A percentile compares a stretch with the other conserved stretches of the same genome.
Evolutionary conservation across 2,329 filamentous ascomycete species (phyloP).

Genomic region (Knufia petricola): DNA sequence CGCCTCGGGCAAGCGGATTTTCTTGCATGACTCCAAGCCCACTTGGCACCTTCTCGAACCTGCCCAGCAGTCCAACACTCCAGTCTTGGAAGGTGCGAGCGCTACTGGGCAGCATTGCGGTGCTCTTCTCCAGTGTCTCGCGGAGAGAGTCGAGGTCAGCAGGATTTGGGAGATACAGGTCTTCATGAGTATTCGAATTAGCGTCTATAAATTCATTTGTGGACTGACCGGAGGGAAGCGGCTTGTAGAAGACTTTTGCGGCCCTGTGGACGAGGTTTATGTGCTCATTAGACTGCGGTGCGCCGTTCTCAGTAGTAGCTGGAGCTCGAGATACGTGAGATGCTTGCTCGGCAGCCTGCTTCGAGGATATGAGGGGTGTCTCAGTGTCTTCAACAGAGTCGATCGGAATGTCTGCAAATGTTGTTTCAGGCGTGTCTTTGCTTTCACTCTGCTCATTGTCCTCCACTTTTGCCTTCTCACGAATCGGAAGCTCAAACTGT

Average conservation of each 20-base stretch:
- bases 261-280: slow-evolving; percentile 35
- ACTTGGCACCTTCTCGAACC: slow-evolving; percentile 29
- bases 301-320: neutral
- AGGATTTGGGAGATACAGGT: slow-evolving; percentile 32
- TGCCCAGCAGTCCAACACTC: slow-evolving; percentile 44
- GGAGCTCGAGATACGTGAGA: neutral
- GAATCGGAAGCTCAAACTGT: neutral
- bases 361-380: neutral
- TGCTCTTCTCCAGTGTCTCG: slow-evolving; percentile 34
- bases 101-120: slow-evolving; percentile 38
- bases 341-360: neutral
- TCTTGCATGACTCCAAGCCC: slow-evolving; percentile 19
- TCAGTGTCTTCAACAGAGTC: neutral
- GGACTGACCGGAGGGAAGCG: slow-evolving; percentile 24
- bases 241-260: slow-evolving; percentile 49
- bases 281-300: slow-evolving; percentile 14
- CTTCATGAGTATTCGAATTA: slow-evolving; percentile 37
- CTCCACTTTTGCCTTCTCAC: no score
- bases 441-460: neutral
- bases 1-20: slow-evolving; percentile 15
- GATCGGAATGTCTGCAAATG: neutral
- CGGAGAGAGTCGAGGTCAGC: slow-evolving; percentile 16
- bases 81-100: slow-evolving; percentile 46
- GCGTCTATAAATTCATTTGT: slow-evolving; percentile 25
- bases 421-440: neutral